A percentile compares a stretch with the other conserved stretches of the same genome.
phyloP scores from a whole-genome alignment of 441 rosid genomes.

The Euphorbia celastroides region DNA sequence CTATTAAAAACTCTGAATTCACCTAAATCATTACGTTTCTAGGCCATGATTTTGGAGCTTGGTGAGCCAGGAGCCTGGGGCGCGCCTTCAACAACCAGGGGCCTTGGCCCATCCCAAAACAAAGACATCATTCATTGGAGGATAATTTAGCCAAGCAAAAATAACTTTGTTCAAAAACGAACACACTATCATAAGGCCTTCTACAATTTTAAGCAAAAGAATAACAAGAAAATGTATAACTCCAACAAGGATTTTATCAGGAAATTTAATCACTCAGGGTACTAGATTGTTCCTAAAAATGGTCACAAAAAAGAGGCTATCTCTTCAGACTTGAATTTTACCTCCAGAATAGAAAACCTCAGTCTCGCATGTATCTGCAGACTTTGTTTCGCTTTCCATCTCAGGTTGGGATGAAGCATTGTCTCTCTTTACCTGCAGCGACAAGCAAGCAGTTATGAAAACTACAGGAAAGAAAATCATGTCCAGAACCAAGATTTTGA shows the following conservation, averaged over 20 bases:
- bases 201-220: background rate
- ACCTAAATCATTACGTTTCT: too few relatives aligned
- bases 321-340: conserved; percentile 15
- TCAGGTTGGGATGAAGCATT: conserved; percentile 43
- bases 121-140: background rate
- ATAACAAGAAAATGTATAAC: background rate
- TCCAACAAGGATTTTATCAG: background rate
- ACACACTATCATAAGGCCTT: background rate
- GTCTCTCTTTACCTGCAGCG: conserved; percentile 57
- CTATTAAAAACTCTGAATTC: too few relatives aligned
- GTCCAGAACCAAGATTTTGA: background rate
- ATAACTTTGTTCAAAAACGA: background rate
- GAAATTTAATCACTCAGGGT: background rate
- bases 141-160: background rate
- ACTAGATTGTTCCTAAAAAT: background rate
- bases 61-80: too few relatives aligned
- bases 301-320: background rate
- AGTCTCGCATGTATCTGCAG: conserved; percentile 36
- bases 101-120: background rate
- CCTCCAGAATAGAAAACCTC: conserved; percentile 36
- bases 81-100: too few relatives aligned
- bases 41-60: too few relatives aligned
- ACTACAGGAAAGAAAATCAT: background rate
- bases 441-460: background rate
- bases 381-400: conserved; percentile 30